Evolutionary conservation across 768 basidiomycete genomes (phyloP), one percentile per base, ranked within the genome.

Genomic region (Trametes meyenii): DNA sequence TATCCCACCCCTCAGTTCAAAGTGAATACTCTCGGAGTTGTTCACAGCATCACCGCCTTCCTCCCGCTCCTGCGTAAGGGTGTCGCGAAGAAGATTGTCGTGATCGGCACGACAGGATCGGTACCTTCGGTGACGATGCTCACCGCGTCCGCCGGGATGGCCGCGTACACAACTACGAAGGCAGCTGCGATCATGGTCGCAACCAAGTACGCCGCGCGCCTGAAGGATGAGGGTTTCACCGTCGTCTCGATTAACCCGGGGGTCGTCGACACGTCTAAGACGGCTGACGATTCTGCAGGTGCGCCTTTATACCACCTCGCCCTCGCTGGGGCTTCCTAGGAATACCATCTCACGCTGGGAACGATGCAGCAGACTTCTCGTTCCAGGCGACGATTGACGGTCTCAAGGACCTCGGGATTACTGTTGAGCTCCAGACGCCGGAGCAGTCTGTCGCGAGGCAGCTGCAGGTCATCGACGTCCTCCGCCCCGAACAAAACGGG

Each of bases 41-140:
- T 78, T 26, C 69, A 71, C 63, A 72, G 73, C 14, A 72, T 72
- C 54, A 71, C 75, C 58, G 68, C 66, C 5, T 76, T 79, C 70
- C 70, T 80, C 5, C 78, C 78, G 1, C 69, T 79, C 13, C 67
- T 80, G 33, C 59, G 61, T 35, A 66, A 70, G 8, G 72, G 74
- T 5, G 33, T 65, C 38, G 48, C 50, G 24, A 76, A 77, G 67
- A 76, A 73, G 55, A 73, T 79, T 44, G 64, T 77, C 55, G 67
- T 71, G 0, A 51, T 79, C 52, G 68, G 64, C 64, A 72, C 63
- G 17, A 73, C 72, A 11, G 53, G 71, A 14, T 75, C 62, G 13
- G 73, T 75, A 57, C 50, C 58, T 1, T 72, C 74, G 2, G 38
- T 73, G 16, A 68, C 67, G 0, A 38, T 73, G n/a, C 5, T n/a